phyloP scores from a whole-genome alignment of 2,329 filamentous ascomycete species.

The Colletotrichum limetticola region DNA sequence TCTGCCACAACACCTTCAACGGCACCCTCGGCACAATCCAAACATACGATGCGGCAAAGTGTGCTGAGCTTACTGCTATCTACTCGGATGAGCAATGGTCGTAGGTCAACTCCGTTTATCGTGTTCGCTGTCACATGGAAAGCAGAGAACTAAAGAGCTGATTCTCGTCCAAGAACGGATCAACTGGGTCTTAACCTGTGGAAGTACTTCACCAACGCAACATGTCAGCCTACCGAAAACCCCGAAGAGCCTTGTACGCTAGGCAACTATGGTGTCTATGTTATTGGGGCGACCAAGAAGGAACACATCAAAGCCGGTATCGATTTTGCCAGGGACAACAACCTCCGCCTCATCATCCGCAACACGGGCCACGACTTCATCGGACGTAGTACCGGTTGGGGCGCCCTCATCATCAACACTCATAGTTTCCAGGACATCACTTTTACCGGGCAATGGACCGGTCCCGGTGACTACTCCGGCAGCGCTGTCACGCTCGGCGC shows the following conservation, averaged over 20 bases:
- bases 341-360: slow-evolving; percentile 63
- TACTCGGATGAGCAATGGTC: slow-evolving; percentile 48
- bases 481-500: slow-evolving; percentile 62
- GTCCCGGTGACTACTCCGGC: slow-evolving; percentile 55
- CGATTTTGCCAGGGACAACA: slow-evolving; percentile 46
- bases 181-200: slow-evolving; percentile 46
- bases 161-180: slow-evolving; percentile 37
- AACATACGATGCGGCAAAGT: slow-evolving; percentile 48
- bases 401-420: slow-evolving; percentile 66
- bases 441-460: slow-evolving; percentile 48
- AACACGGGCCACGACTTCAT: slow-evolving; percentile 68
- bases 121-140: neutral
- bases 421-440: slow-evolving; percentile 61
- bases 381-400: slow-evolving; percentile 70
- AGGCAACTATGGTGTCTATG: slow-evolving; percentile 51
- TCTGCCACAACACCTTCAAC: slow-evolving; percentile 51
- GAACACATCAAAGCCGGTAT: slow-evolving; percentile 44
- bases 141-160: neutral
- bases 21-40: slow-evolving; percentile 47
- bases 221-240: slow-evolving; percentile 47
- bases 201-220: slow-evolving; percentile 54
- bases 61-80: slow-evolving; percentile 43
- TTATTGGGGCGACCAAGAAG: slow-evolving; percentile 37
- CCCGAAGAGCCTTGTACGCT: slow-evolving; percentile 48
- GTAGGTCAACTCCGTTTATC: slow-evolving; percentile 39